phyloP scores from a whole-genome alignment of 192 early-diverging fungal species.

The Chytriomyces sp. region DNA sequence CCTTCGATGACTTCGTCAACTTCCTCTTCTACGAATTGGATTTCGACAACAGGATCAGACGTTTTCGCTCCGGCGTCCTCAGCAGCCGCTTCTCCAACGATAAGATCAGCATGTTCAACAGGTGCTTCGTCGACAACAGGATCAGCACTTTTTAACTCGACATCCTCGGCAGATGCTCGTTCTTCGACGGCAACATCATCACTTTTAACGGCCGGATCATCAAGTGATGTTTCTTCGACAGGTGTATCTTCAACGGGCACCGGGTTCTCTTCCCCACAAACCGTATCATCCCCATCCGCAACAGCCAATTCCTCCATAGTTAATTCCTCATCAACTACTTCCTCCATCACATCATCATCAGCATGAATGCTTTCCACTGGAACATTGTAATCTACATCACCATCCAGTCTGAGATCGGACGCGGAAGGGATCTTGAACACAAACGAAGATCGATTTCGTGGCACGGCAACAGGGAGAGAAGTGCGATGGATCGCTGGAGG shows the following conservation, averaged over 20 bases:
- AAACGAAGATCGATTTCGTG: too few species aligned
- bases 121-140: neutral
- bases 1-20: neutral
- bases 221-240: neutral
- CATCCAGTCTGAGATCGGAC: neutral
- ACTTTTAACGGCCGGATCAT: neutral
- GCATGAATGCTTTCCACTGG: neutral
- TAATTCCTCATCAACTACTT: conserved; percentile 1
- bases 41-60: neutral
- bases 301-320: neutral
- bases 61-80: neutral
- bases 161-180: neutral
- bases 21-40: neutral
- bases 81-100: neutral
- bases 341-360: neutral
- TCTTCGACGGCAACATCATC: neutral
- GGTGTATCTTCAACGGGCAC: neutral
- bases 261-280: neutral
- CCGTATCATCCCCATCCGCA: too few species aligned
- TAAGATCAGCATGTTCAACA: neutral
- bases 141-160: neutral
- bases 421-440: too few species aligned
- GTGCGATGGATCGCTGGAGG: too few species aligned
- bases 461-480: too few species aligned
- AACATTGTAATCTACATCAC: neutral